Evolutionary conservation across 2,329 filamentous ascomycete genomes (phyloP), one percentile per base, ranked within the genome.

Genomic region (Blastomyces gilchristii): DNA sequence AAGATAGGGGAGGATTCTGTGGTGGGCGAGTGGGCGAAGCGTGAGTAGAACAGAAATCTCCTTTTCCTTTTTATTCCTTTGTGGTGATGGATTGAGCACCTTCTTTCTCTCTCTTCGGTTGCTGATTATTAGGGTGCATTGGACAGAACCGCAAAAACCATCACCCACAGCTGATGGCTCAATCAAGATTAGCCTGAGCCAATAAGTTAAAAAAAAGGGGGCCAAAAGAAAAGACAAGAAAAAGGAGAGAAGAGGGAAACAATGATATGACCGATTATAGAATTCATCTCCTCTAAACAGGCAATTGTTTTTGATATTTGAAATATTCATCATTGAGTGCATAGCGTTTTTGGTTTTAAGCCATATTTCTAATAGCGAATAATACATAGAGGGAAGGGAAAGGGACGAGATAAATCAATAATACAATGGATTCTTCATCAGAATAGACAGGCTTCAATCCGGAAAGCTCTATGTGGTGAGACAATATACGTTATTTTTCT

Each of bases 1-100:
- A 56, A 28, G 52, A 58, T 57, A 47, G 50, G 61, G 34, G 53
- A 31, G 61, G 25, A 47, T 43, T 45, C 49, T 41, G 49, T 34
- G 31, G 37, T 16, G 28, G 18, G 47, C 7, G 31, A 16, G 8
- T 45, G 59, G 34, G 49, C 59, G 41, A 59, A 43, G 11, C 37
- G 34, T 43, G 54, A 58, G 54, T 58, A 25, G 22, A 25, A 43
- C 41, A 16, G 5, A 25, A 52, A 52, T 12, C 22, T 6, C 53
- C n/a, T 31, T 16, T 22, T n/a, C 7, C 14, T 6, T 37, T 37
- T 12, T 12, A 39, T 39, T 11, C 37, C 12, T 39, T 12, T 39
- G 37, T 12, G 37, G n/a, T 37, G 12, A 31, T 16, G 9, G 52
- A 0, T 5, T 14, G 18, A 45, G 39, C n/a, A 3, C 1, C 14